phyloP scores from a whole-genome alignment of 176 grass and related monocot genomes.

The Dendrocalamus sinicus region DNA sequence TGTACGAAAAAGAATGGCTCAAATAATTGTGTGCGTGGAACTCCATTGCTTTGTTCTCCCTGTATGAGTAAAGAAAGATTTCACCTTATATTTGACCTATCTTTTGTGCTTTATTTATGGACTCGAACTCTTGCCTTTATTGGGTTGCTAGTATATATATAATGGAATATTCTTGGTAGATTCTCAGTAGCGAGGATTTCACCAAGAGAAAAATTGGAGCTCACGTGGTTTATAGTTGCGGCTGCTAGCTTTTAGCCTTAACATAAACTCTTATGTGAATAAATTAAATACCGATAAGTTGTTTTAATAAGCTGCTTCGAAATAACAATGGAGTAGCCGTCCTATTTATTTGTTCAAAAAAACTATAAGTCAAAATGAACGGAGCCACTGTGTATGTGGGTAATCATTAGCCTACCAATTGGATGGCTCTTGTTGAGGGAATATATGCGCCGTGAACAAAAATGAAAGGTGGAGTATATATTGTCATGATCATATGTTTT shows the following conservation, averaged over 20 bases:
- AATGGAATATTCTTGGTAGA: conserved; percentile 29
- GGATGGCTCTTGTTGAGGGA: conserved; percentile 44
- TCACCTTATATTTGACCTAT: conserved; percentile 23
- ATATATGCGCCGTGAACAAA: conserved; percentile 33
- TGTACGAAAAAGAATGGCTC: not conserved
- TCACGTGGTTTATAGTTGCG: no score
- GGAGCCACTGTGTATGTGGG: not conserved
- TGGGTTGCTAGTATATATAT: not conserved
- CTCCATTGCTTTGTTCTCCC: conserved; percentile 12
- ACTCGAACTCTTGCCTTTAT: not conserved
- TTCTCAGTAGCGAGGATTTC: conserved; percentile 6
- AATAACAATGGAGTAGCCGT: no score
- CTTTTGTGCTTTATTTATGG: not conserved
- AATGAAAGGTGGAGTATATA: not conserved
- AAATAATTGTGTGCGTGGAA: conserved; percentile 7
- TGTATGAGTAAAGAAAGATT: not conserved
- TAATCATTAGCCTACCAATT: conserved; percentile 42
- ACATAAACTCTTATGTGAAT: no score
- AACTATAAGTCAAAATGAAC: no score
- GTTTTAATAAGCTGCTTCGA: no score
- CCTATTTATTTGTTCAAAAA: no score
- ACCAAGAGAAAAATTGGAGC: not conserved
- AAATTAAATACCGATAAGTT: no score
- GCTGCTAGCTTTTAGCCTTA: no score
- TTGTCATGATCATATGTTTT: not conserved